A percentile compares a stretch with the other conserved stretches of the same genome.
phyloP scores from a whole-genome alignment of 2,329 filamentous ascomycete genomes.

The Fusarium sp. region DNA sequence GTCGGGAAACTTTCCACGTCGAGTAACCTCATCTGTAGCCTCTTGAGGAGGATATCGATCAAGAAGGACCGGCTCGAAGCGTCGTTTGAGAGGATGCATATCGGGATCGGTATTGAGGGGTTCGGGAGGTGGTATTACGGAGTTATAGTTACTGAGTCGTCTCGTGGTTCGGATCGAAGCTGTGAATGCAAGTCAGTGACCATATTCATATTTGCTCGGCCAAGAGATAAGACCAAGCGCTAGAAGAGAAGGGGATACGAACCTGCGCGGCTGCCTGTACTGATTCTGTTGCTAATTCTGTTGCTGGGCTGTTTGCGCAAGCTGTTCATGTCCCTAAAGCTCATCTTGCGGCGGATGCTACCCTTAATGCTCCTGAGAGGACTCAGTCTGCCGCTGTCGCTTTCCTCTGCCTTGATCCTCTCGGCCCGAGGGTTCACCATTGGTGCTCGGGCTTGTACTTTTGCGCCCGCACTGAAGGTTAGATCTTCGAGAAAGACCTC shows the following conservation, averaged over 20 bases:
- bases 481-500: constrained; percentile 95
- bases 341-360: constrained; percentile 92
- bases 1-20: constrained; percentile 90
- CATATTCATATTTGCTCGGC: background rate
- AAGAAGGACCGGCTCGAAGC: constrained; percentile 95
- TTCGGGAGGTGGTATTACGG: constrained; percentile 94
- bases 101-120: constrained; percentile 90
- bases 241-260: constrained; percentile 5
- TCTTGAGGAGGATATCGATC: constrained; percentile 92
- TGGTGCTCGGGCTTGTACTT: constrained; percentile 76
- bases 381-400: constrained; percentile 67
- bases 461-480: constrained; percentile 87
- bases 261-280: constrained; percentile 51
- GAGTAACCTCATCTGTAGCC: constrained; percentile 83
- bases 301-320: constrained; percentile 87
- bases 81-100: constrained; percentile 95
- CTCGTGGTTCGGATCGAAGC: constrained; percentile 82
- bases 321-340: constrained; percentile 95
- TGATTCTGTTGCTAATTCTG: constrained; percentile 66
- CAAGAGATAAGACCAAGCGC: constrained; percentile 1
- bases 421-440: constrained; percentile 86
- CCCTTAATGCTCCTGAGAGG: constrained; percentile 77
- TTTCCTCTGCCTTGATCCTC: constrained; percentile 84
- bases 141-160: constrained; percentile 97
- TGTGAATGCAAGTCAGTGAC: constrained; percentile 53